Conservation (phyloP, 1,284 basidiomycete genomes). For the Hemileia vastatrix region DNA sequence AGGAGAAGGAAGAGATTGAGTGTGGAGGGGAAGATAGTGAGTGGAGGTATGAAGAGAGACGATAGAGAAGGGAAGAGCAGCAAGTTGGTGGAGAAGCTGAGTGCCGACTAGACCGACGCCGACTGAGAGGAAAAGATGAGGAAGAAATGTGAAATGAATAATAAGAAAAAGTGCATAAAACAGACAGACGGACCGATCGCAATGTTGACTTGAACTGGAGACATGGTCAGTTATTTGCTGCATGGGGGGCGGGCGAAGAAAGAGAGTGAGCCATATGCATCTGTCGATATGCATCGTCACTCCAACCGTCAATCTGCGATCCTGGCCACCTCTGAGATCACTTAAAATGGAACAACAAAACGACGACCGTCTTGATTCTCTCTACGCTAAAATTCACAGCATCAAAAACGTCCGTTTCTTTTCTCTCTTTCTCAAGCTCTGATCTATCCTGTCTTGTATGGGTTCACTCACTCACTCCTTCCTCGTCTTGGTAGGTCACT, state of each 20-base stretch:
- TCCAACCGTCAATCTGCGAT: no score
- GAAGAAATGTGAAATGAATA: no score
- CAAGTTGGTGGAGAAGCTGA: conserved; percentile 66
- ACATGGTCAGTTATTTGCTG: no score
- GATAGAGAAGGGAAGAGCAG: conserved; percentile 31
- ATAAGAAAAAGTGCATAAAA: no score
- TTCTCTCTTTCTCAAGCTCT: background rate
- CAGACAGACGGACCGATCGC: no score
- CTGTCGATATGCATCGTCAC: no score
- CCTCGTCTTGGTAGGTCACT: background rate
- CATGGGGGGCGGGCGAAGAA: no score
- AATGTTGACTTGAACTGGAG: no score
- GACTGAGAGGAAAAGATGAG: no score
- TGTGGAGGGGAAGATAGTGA: conserved; percentile 25
- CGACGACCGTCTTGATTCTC: conserved; percentile 14
- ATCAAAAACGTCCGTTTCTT: conserved; percentile 9
- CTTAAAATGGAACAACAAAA: conserved; percentile 23
- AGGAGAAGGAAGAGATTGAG: conserved; percentile 34
- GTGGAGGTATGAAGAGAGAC: conserved; percentile 21
- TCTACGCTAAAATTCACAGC: conserved; percentile 17
- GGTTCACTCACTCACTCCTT: background rate
- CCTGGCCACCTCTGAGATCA: no score
- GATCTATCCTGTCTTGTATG: background rate
- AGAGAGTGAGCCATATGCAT: no score
- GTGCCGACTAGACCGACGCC: conserved; percentile 80